Conservation (phyloP, 1,139 yeast genomes). For the Geotrichum restrictum region DNA sequence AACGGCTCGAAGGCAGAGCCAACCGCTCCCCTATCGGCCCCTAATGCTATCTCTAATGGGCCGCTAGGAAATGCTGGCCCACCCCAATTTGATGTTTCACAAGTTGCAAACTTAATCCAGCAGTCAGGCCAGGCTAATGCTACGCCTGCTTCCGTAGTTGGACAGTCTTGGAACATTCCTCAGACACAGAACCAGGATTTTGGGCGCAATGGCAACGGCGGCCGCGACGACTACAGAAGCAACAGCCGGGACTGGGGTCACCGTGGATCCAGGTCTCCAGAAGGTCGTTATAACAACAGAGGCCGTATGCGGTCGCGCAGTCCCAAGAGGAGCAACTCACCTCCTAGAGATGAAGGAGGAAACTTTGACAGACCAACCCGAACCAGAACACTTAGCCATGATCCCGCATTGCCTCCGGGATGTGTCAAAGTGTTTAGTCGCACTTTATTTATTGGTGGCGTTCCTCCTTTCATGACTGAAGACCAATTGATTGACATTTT, state of each 20-base stretch:
- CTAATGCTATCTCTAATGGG: conserved; percentile 29
- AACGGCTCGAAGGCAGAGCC: conserved; percentile 7
- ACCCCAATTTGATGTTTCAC: conserved; percentile 19
- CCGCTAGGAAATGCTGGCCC: conserved; percentile 26
- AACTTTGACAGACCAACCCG: conserved; percentile 26
- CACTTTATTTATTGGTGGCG: conserved; percentile 91
- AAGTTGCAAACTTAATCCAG: conserved; percentile 22
- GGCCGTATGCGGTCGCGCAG: conserved; percentile 38
- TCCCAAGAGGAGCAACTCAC: conserved; percentile 30
- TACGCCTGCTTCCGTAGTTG: conserved; percentile 21
- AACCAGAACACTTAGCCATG: conserved; percentile 66
- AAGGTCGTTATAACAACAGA: conserved; percentile 33
- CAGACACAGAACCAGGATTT: conserved; percentile 12
- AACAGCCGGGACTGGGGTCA: conserved; percentile 37
- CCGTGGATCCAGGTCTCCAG: conserved; percentile 57
- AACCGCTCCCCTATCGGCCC: conserved; percentile 18
- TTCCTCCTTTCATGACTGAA: conserved; percentile 78
- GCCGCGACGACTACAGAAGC: conserved; percentile 19
- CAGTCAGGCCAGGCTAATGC: conserved; percentile 14
- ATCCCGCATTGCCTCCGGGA: conserved; percentile 70
- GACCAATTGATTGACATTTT: conserved; percentile 55
- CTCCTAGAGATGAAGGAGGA: conserved; percentile 41
- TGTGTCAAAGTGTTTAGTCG: conserved; percentile 80
- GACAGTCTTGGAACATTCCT: conserved; percentile 22
- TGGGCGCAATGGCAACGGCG: conserved; percentile 1